Base-by-base conservation (phyloP, 2,329 filamentous ascomycete genomes). In the Epichloe baconii region DNA sequence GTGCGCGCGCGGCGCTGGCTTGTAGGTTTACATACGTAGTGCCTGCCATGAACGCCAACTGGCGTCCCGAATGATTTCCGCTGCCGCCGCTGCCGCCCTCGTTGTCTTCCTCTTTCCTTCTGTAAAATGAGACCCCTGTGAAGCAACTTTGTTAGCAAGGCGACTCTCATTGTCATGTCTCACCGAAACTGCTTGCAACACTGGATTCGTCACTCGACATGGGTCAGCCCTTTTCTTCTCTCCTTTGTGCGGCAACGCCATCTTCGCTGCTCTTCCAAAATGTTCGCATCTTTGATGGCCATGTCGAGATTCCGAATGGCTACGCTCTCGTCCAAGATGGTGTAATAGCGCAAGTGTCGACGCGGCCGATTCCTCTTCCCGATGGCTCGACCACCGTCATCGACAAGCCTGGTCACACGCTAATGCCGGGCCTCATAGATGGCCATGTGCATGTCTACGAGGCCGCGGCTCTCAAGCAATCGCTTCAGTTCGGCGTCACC, bases 341-440 rank as follows among this genome's bases (percentile, higher is more conserved):
- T 48, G 67, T 67, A 40, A 71, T 76, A 52, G 59, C 59, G 26
- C 51, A 56, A 21, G 59, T 63, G 5, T 52, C 48, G 7, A 41
- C 52, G 7, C 51, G 52, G 4, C 15, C 44, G 53, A 44, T 52
- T 15, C 14, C 21, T 37, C 44, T 55, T 43, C n/a, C 53, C 53
- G n/a, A 58, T 53, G n/a, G 56, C 48, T 48, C 36, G 7, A 44
- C 50, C 3, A 46, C 54, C 3, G 63, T 63, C 4, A 63, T 71
- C 51, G 71, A 70, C 4, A 72, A 67, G 50, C 69, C 71, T 2
- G 68, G 66, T 7, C 68, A 74, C 53, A 76, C 74, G 0, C 53
- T 76, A 1, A 61, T 77, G 1, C 74, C 74, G 1, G 74, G 74
- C 2, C 59, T 77, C 5, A 76, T 77, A 34, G 74, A 77, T 55